Conservation (phyloP, 768 basidiomycete species). For the Suillus weaverae region DNA sequence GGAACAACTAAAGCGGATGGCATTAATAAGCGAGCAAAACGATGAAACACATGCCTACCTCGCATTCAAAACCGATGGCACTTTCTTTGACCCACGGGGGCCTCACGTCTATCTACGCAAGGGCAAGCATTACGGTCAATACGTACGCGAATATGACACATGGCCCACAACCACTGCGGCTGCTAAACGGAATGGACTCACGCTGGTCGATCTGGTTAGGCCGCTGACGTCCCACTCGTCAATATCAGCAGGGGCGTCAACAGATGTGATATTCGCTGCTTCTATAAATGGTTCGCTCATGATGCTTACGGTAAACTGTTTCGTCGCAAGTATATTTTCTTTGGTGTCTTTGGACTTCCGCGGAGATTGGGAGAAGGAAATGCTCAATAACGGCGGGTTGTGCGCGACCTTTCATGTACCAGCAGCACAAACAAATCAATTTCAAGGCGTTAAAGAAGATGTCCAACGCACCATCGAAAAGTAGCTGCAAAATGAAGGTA, state of each 20-base stretch:
- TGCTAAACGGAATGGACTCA: constrained; percentile 32
- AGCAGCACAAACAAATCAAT: not conserved
- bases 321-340: constrained; percentile 61
- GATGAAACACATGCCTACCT: constrained; percentile 40
- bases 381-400: constrained; percentile 64
- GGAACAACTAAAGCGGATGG: constrained; percentile 44
- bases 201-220: constrained; percentile 52
- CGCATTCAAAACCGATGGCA: constrained; percentile 61
- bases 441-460: not conserved
- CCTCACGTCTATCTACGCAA: constrained; percentile 44
- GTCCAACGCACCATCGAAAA: constrained; percentile 55
- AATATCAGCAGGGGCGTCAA: constrained; percentile 52
- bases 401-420: constrained; percentile 47
- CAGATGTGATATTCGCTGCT: constrained; percentile 54
- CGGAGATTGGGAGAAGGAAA: constrained; percentile 53
- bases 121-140: constrained; percentile 12
- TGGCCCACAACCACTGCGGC: constrained; percentile 8
- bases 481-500: constrained; percentile 39
- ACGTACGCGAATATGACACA: constrained; percentile 11
- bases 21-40: constrained; percentile 11
- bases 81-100: constrained; percentile 58
- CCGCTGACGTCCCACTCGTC: constrained; percentile 66
- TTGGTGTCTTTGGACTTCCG: constrained; percentile 58
- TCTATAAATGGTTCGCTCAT: constrained; percentile 67
- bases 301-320: constrained; percentile 70